Evolutionary conservation across 1,284 basidiomycete genomes (phyloP).

Genomic region (Pseudomicrostroma phylloplanum): DNA sequence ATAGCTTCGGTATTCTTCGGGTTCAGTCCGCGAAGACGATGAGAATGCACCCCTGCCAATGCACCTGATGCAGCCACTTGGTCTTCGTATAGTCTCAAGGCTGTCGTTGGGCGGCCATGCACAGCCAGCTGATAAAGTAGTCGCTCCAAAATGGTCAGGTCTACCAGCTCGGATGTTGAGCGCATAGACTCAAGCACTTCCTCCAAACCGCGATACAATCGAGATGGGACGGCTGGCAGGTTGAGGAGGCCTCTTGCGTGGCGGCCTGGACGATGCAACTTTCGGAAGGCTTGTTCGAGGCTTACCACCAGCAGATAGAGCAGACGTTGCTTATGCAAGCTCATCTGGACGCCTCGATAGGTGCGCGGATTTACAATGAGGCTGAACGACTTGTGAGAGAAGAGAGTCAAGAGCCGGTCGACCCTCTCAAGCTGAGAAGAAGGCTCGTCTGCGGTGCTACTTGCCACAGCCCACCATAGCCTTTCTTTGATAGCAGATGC

Average conservation of each 20-base stretch:
- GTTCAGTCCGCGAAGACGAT: not conserved
- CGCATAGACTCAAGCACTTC: not conserved
- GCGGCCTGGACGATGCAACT: not conserved
- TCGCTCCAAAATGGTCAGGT: not conserved
- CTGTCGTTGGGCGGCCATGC: not conserved
- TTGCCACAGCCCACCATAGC: not conserved
- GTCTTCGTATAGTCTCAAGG: not conserved
- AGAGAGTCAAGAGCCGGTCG: not conserved
- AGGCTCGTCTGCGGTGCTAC: not conserved
- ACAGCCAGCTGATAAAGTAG: not conserved
- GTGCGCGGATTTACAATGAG: no score
- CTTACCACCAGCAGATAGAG: not conserved
- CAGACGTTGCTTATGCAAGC: conserved; percentile 4
- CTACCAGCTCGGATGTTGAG: not conserved
- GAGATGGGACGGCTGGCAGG: not conserved
- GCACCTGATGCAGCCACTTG: not conserved
- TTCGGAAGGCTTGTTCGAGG: not conserved
- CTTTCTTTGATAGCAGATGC: not conserved
- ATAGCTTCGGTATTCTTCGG: not conserved
- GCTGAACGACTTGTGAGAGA: not conserved
- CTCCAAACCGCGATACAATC: not conserved
- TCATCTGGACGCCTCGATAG: not conserved
- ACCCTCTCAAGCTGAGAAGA: not conserved
- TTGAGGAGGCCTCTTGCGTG: not conserved
- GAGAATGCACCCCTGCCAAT: not conserved